Percentiles rank a stretch among this genome's conserved stretches.
Evolutionary conservation across 1,284 basidiomycete species (phyloP).

Genomic region (Megacollybia platyphylla): DNA sequence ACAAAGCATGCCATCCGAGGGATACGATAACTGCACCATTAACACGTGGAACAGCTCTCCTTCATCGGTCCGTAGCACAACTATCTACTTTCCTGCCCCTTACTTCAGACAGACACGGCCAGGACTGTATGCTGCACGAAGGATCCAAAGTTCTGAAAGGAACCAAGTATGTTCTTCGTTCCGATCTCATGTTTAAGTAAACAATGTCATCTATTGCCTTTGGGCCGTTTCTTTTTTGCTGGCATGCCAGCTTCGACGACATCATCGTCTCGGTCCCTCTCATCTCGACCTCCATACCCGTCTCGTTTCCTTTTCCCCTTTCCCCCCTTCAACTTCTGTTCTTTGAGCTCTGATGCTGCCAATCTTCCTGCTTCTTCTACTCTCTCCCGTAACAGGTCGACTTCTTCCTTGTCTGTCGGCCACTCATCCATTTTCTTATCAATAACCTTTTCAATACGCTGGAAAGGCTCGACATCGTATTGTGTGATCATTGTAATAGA

Average conservation of each 20-base stretch:
- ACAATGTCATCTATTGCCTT: constrained; percentile 11
- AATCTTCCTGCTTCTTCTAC: constrained; percentile 83
- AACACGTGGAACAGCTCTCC: constrained; percentile 52
- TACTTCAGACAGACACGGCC: constrained; percentile 41
- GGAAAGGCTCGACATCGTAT: constrained; percentile 95
- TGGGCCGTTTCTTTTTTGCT: constrained; percentile 28
- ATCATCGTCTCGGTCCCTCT: constrained; percentile 81
- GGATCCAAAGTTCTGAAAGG: constrained; percentile 57
- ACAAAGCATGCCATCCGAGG: constrained; percentile 32
- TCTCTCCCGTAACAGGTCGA: constrained; percentile 79
- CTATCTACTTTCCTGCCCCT: not conserved
- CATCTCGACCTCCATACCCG: constrained; percentile 41
- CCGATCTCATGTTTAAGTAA: constrained; percentile 58
- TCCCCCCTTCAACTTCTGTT: constrained; percentile 39
- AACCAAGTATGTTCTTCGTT: constrained; percentile 66
- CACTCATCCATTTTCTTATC: constrained; percentile 91
- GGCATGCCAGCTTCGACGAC: constrained; percentile 75
- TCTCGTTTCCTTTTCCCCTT: constrained; percentile 12
- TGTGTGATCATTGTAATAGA: constrained; percentile 95
- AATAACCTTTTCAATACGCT: constrained; percentile 87
- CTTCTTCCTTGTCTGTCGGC: constrained; percentile 84
- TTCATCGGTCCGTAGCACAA: constrained; percentile 45
- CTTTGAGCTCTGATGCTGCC: constrained; percentile 71
- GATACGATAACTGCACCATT: constrained; percentile 48
- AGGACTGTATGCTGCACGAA: constrained; percentile 70